These are phyloP conservation scores for Solanum medicagineum DNA, from an alignment of 257 asterid species.

Conservation along the genomic window DNA sequence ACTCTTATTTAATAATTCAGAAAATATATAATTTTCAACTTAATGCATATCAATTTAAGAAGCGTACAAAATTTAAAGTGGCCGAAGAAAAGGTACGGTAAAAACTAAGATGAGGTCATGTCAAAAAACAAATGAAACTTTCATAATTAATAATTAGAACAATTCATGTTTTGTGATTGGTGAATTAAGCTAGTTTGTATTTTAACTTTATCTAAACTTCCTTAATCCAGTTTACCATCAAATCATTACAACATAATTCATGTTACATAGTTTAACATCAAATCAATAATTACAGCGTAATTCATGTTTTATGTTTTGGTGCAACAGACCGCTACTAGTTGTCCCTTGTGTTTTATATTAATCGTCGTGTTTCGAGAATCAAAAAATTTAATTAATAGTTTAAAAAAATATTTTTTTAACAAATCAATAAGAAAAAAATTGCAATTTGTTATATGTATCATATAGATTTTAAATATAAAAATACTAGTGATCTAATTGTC, in stretches of 20 bases:
- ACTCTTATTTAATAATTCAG: background rate
- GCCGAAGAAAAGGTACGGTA: background rate
- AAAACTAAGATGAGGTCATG: background rate
- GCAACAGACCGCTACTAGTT: no score
- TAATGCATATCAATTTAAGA: background rate
- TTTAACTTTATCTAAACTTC: background rate
- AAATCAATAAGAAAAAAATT: no score
- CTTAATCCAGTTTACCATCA: background rate
- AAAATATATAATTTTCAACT: background rate
- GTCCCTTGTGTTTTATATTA: no score
- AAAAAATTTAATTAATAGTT: no score
- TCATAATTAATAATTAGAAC: background rate
- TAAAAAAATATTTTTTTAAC: background rate
- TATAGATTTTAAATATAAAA: no score
- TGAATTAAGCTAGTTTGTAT: background rate
- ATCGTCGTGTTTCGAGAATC: no score
- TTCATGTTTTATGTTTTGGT: no score
- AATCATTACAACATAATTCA: background rate
- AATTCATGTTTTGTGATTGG: background rate
- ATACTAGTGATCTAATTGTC: no score
- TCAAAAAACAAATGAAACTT: background rate
- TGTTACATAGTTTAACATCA: no score
- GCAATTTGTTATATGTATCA: no score
- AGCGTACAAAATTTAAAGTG: background rate
- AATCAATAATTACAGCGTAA: no score